A percentile compares a stretch with the other conserved stretches of the same genome.
Evolutionary conservation across 2,329 filamentous ascomycete species (phyloP).

Genomic region (Phyllosticta capitalensis): DNA sequence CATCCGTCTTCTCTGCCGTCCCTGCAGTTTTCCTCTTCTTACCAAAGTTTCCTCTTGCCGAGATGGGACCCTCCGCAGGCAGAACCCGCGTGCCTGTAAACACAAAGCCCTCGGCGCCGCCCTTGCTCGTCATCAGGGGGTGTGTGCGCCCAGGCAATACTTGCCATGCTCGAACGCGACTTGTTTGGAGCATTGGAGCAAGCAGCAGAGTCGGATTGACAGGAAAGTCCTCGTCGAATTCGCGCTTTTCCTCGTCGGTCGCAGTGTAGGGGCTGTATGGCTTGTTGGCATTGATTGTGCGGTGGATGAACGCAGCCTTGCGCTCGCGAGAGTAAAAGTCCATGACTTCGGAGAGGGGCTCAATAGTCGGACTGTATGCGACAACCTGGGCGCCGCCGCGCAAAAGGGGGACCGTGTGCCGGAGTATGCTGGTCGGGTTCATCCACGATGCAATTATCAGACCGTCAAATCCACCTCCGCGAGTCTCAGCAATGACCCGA

Average conservation of each 20-base stretch:
- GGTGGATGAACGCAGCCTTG: slow-evolving; percentile 61
- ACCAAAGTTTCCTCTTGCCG: slow-evolving; percentile 66
- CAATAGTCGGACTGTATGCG: slow-evolving; percentile 72
- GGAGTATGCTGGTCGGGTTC: slow-evolving; percentile 68
- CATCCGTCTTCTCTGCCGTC: not conserved
- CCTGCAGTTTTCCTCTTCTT: slow-evolving; percentile 53
- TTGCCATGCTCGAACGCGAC: slow-evolving; percentile 73
- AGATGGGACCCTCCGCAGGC: slow-evolving; percentile 68
- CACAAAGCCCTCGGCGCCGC: slow-evolving; percentile 82
- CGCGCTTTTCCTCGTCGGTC: slow-evolving; percentile 21
- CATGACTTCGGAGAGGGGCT: slow-evolving; percentile 65
- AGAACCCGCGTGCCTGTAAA: slow-evolving; percentile 76
- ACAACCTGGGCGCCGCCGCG: slow-evolving; percentile 75
- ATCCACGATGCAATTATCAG: slow-evolving; percentile 74
- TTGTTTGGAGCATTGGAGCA: slow-evolving; percentile 70
- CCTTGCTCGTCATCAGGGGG: slow-evolving; percentile 81
- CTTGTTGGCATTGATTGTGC: slow-evolving; percentile 1
- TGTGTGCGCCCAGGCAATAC: slow-evolving; percentile 87
- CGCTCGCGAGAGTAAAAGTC: slow-evolving; percentile 79
- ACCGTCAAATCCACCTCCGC: slow-evolving; percentile 69
- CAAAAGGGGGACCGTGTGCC: slow-evolving; percentile 67
- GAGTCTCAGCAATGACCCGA: slow-evolving; percentile 63
- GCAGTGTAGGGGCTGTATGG: slow-evolving; percentile 21
- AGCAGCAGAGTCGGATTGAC: slow-evolving; percentile 79
- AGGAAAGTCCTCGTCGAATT: slow-evolving; percentile 55